These are phyloP conservation scores for Acanthamoeba healyi DNA, from an alignment of 208 protist genomes.

Conservation along the genomic window DNA sequence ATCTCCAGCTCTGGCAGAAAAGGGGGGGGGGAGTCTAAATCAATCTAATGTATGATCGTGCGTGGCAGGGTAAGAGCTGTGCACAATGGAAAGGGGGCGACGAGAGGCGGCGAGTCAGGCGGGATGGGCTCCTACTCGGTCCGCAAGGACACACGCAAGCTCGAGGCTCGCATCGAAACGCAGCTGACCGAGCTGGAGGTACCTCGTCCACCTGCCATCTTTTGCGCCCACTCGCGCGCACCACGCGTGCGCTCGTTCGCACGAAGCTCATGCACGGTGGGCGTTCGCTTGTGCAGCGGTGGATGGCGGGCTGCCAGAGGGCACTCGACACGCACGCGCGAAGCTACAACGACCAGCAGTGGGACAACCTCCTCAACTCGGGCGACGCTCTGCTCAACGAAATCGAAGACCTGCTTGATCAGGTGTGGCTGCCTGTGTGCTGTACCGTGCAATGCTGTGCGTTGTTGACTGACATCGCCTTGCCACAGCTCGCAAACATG, in stretches of 20 bases:
- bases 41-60: background rate
- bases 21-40: too few relatives aligned
- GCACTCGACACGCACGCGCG: background rate
- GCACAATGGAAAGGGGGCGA: background rate
- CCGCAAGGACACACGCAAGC: slow-evolving; percentile 3
- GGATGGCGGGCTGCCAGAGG: background rate
- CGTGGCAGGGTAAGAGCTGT: too few relatives aligned
- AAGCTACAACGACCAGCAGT: background rate
- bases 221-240: background rate
- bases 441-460: too few relatives aligned
- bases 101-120: background rate
- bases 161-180: slow-evolving; percentile 1
- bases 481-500: slow-evolving; percentile 11
- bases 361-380: background rate
- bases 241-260: background rate
- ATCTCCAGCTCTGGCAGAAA: too few relatives aligned
- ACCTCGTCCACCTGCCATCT: background rate
- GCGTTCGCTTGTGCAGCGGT: background rate
- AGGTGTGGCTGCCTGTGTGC: background rate
- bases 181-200: slow-evolving; percentile 5
- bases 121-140: slow-evolving; percentile 4
- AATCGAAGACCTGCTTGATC: slow-evolving; percentile 5
- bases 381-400: slow-evolving; percentile 7
- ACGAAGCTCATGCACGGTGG: background rate
- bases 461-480: too few relatives aligned